Evolutionary conservation across 2,329 filamentous ascomycete species (phyloP).

Genomic region (Acrodontium crateriforme): DNA sequence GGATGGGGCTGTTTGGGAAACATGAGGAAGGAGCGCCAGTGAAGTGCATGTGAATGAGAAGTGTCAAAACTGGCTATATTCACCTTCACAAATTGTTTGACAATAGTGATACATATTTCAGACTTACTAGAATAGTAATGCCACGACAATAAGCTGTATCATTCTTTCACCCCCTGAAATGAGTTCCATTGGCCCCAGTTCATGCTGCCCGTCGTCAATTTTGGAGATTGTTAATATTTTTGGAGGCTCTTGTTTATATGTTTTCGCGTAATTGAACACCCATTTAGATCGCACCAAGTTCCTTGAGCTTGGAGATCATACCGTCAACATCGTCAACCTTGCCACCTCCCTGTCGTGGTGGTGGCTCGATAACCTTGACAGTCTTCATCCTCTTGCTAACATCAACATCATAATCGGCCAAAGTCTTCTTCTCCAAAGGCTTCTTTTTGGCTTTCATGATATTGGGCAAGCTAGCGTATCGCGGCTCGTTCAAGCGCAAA

Average conservation of each 20-base stretch:
- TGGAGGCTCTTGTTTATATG: too few species aligned
- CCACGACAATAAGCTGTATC: background rate
- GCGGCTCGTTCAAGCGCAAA: constrained; percentile 81
- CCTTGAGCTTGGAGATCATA: constrained; percentile 87
- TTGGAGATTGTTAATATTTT: too few species aligned
- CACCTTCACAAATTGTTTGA: too few species aligned
- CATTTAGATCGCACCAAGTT: constrained; percentile 70
- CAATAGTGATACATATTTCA: background rate
- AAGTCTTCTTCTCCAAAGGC: constrained; percentile 80
- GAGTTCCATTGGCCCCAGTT: background rate
- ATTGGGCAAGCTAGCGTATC: constrained; percentile 90
- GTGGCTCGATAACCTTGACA: constrained; percentile 78
- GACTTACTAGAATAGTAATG: background rate
- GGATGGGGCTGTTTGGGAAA: too few species aligned
- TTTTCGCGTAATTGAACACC: too few species aligned
- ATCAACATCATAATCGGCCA: constrained; percentile 70
- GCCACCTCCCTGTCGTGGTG: constrained; percentile 75
- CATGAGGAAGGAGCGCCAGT: too few species aligned
- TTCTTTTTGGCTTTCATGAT: constrained; percentile 99
- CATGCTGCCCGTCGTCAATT: too few species aligned
- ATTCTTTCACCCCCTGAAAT: background rate
- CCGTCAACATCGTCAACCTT: constrained; percentile 97
- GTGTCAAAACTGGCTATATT: too few species aligned
- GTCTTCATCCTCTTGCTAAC: constrained; percentile 64
- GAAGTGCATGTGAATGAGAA: too few species aligned